Evolutionary conservation across 208 protist genomes (phyloP), one percentile per base, ranked within the genome.

Genomic region (Crithidia acanthocephali): DNA sequence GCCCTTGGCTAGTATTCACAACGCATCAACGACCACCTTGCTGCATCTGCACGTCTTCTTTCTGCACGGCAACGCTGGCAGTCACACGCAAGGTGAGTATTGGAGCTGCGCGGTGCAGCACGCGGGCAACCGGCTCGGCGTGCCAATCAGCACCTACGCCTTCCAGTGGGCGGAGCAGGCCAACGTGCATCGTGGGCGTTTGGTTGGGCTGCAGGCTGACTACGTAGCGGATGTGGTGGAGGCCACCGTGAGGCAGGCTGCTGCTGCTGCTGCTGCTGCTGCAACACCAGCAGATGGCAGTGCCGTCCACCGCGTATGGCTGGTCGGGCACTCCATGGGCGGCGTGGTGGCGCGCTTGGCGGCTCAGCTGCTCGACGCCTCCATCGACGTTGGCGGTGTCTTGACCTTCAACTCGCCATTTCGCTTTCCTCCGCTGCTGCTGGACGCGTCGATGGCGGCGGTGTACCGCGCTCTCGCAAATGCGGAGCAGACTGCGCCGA

Each of bases 281-380:
- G 58, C 58, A 28, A n/a, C 33, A 2, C 10, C 40, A 28, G n/a
- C 22, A 25, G 10, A 42, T 27, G 22, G n/a, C 9, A 44, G 28
- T 35, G 67, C 32, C 44, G 40, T 1, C 16, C 63, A 55, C 23
- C 59, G 13, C 15, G 70, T 84, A 13, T 88, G 83, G 83, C 40
- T 91, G 33, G 78, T 85, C 35, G 83, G 69, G 13, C 83, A 91
- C 48, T 91, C 76, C 15, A 91, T 91, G 86, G 83, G 82, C 15
- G 86, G 80, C 52, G 52, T 85, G 27, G 80, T 91, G 48, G 83
- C 80, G 7, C 72, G 67, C 0, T 35, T 88, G 27, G 80, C 73
- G 33, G 71, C 79, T 27, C 30, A 56, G 32, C 30, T 80, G 53
- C 45, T 83, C 27, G 27, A 66, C 27, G 5, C 32, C 4, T 52